phyloP scores from a whole-genome alignment of 352 stramenopile genomes.

The Phytophthora cryptogea region DNA sequence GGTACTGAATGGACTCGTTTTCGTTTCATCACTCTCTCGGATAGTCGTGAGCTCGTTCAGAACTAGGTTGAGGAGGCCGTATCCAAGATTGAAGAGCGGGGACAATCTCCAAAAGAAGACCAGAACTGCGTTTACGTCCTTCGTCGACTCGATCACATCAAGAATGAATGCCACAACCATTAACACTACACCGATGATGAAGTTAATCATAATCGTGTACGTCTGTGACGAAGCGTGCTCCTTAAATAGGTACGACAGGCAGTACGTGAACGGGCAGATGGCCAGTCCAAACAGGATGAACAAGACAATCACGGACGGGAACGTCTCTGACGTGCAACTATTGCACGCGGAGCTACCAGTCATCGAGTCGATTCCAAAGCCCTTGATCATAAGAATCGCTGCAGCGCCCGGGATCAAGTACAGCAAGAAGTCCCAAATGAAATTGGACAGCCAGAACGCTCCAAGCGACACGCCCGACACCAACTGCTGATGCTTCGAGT shows the following conservation, averaged over 20 bases:
- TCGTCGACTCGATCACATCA: conserved; percentile 50
- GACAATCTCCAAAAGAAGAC: conserved; percentile 79
- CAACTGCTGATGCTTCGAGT: conserved; percentile 97
- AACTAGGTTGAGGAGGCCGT: conserved; percentile 48
- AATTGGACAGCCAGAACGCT: conserved; percentile 97
- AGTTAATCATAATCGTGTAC: conserved; percentile 76
- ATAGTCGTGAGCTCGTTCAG: conserved; percentile 42
- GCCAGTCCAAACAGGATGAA: conserved; percentile 66
- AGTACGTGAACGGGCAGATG: conserved; percentile 72
- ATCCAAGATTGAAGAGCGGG: conserved; percentile 61
- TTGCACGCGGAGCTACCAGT: conserved; percentile 50
- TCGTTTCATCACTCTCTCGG: conserved; percentile 35
- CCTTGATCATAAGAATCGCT: conserved; percentile 53
- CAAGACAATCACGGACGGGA: conserved; percentile 53
- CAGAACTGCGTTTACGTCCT: conserved; percentile 53
- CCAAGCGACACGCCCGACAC: conserved; percentile 93
- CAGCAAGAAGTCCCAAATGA: conserved; percentile 91
- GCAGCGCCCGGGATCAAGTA: conserved; percentile 82
- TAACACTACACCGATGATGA: conserved; percentile 61
- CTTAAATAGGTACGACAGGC: conserved; percentile 68
- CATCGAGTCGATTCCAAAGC: conserved; percentile 50
- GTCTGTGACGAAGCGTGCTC: conserved; percentile 70
- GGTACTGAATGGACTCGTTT: conserved; percentile 57
- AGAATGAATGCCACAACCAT: conserved; percentile 65
- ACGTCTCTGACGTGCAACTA: conserved; percentile 51